These are phyloP conservation scores for Acer negundo DNA, from an alignment of 345 rosid genomes.

Conservation along the genomic window DNA sequence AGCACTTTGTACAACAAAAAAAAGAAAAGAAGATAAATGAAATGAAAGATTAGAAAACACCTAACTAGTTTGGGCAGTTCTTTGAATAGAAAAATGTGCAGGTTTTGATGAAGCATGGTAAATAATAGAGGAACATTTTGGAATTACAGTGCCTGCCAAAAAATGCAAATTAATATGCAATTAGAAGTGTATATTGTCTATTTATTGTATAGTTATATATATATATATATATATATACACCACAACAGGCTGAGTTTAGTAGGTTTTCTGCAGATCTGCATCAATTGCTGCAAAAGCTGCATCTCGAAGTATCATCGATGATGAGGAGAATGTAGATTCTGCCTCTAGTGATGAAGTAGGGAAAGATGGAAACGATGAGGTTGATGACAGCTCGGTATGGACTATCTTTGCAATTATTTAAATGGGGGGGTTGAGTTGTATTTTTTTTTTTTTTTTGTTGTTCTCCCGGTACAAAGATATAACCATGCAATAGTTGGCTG, in stretches of 20 bases:
- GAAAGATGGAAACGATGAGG: constrained; percentile 45
- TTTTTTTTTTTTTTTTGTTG: not conserved
- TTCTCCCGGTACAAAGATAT: not conserved
- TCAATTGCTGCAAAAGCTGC: constrained; percentile 58
- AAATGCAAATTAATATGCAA: not conserved
- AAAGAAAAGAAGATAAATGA: not conserved
- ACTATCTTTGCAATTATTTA: constrained; percentile 16
- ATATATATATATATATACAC: not conserved
- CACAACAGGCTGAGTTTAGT: constrained; percentile 15
- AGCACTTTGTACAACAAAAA: not conserved
- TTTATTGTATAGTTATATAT: not conserved
- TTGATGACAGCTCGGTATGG: constrained; percentile 66
- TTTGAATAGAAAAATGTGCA: not conserved
- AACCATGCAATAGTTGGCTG: not conserved
- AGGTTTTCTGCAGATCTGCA: constrained; percentile 55
- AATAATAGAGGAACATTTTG: not conserved
- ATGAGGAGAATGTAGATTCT: constrained; percentile 70
- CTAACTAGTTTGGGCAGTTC: not conserved
- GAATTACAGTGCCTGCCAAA: not conserved
- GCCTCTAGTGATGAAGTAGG: constrained; percentile 82
- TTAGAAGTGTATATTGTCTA: not conserved
- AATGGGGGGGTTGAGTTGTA: constrained; percentile 1
- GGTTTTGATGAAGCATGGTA: not conserved
- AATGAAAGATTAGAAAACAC: not conserved
- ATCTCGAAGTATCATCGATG: constrained; percentile 52